Percentiles rank a stretch among this genome's conserved stretches.
phyloP scores from a whole-genome alignment of 2,329 filamentous ascomycete species.

The Didymosphaeria variabile region DNA sequence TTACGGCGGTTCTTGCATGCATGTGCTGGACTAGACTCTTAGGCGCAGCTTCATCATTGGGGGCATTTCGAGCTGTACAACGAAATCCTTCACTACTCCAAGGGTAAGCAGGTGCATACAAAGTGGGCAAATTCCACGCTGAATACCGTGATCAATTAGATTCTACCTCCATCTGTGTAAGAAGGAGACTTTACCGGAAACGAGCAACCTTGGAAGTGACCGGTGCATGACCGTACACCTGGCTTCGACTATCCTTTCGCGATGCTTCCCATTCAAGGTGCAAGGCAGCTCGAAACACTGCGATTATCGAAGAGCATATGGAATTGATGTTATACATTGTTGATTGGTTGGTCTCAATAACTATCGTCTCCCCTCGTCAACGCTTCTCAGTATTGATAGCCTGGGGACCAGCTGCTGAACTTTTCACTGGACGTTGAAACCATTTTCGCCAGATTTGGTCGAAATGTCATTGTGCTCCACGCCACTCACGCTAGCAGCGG shows the following conservation, averaged over 20 bases:
- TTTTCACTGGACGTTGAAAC: constrained; percentile 59
- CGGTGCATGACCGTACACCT: too few relatives aligned
- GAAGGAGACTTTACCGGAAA: too few relatives aligned
- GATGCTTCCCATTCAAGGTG: too few relatives aligned
- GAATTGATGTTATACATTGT: not conserved
- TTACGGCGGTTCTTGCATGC: not conserved
- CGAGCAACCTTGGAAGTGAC: too few relatives aligned
- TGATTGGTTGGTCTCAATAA: not conserved
- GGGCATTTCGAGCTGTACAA: too few relatives aligned
- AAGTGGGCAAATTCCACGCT: too few relatives aligned
- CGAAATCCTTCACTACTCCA: too few relatives aligned
- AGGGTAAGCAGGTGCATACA: too few relatives aligned
- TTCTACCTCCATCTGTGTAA: too few relatives aligned
- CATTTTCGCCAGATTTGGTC: constrained; percentile 70
- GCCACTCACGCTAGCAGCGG: constrained; percentile 75
- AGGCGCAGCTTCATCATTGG: not conserved
- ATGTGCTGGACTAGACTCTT: not conserved
- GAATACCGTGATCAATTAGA: too few relatives aligned
- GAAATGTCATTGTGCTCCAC: constrained; percentile 75
- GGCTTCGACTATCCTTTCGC: too few relatives aligned
- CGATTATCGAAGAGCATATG: not conserved
- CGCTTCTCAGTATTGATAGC: not conserved
- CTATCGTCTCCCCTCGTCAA: not conserved
- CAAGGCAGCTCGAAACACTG: too few relatives aligned
- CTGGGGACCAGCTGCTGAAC: not conserved